Percentiles rank a stretch among this genome's conserved stretches.
Conservation (phyloP, 441 rosid species). For the Daphne laureola region DNA sequence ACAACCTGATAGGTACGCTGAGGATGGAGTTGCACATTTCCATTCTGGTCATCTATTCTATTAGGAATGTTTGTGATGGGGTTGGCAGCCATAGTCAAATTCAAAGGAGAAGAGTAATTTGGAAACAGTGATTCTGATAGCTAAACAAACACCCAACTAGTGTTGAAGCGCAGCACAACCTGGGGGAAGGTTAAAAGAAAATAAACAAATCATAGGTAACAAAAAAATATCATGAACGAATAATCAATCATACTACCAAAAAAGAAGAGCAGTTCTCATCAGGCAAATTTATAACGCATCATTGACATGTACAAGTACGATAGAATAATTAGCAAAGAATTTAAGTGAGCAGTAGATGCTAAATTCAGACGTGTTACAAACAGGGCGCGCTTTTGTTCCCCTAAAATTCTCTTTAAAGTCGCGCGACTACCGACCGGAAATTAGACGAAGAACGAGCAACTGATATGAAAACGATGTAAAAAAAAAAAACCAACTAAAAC, state of each 20-base stretch:
- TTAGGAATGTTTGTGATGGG: constrained; percentile 28
- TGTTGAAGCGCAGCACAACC: constrained; percentile 31
- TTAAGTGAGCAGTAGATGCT: neutral
- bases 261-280: too few relatives aligned
- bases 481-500: too few relatives aligned
- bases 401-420: too few relatives aligned
- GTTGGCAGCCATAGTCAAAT: constrained; percentile 35
- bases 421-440: too few relatives aligned
- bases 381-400: too few relatives aligned
- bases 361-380: too few relatives aligned
- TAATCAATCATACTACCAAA: neutral
- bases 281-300: too few relatives aligned
- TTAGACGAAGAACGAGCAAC: neutral
- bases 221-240: neutral
- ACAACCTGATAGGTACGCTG: constrained; percentile 67
- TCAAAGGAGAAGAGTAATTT: constrained; percentile 15
- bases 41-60: constrained; percentile 19
- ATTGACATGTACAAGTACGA: too few relatives aligned
- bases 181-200: constrained; percentile 14
- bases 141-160: constrained; percentile 29
- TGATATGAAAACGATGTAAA: neutral
- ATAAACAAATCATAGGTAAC: neutral
- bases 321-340: neutral
- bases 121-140: constrained; percentile 8
- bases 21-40: constrained; percentile 24